Percentiles rank a stretch among this genome's conserved stretches.
Evolutionary conservation across 148 eudicot species (phyloP).

Genomic region (Heliamphora exappendiculata): DNA sequence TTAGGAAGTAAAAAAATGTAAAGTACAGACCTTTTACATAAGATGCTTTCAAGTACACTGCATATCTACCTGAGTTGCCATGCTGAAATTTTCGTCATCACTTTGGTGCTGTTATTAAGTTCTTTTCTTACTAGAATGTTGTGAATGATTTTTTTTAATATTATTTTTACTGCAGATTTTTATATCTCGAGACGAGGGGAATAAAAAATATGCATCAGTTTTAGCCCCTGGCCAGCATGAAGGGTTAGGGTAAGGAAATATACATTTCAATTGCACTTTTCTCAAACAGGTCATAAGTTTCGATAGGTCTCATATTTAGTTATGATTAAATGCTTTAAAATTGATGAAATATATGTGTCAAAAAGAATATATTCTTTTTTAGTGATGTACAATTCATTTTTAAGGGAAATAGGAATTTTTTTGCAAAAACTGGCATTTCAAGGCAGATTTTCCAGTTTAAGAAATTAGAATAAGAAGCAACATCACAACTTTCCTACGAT

Average conservation of each 20-base stretch:
- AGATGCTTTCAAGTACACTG: background rate
- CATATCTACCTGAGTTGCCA: background rate
- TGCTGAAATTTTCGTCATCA: background rate
- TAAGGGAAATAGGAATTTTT: background rate
- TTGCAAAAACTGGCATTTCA: background rate
- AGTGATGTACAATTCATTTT: background rate
- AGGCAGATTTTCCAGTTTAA: background rate
- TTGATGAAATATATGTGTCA: background rate
- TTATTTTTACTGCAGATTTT: constrained; percentile 54
- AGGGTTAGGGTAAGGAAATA: constrained; percentile 64
- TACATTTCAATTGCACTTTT: background rate
- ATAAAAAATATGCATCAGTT: constrained; percentile 77
- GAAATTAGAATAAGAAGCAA: background rate
- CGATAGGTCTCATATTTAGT: background rate
- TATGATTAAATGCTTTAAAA: background rate
- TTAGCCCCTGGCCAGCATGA: constrained; percentile 94
- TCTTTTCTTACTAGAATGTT: background rate
- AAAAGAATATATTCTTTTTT: background rate
- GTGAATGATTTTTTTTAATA: constrained; percentile 1
- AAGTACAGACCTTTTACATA: background rate
- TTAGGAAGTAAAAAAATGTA: background rate
- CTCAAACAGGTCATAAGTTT: background rate
- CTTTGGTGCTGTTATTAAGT: background rate
- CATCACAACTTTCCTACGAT: background rate
- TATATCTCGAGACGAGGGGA: constrained; percentile 86